Conservation (phyloP, 164 flowering plant species). For the Magnolia changhungtana region DNA sequence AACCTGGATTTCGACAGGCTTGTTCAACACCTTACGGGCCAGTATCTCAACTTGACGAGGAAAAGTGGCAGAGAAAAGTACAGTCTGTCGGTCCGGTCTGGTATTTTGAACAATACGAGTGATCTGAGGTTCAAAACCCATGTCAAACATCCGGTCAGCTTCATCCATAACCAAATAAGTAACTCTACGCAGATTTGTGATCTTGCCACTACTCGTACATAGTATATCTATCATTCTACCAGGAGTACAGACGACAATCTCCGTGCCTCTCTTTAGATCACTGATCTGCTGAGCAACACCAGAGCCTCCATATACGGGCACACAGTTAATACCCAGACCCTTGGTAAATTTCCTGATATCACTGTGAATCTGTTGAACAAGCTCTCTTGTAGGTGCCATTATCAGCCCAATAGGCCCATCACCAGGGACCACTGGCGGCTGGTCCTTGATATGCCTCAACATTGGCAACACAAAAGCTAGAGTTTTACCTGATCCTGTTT, state of each 20-base stretch:
- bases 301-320: conserved; percentile 95
- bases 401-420: conserved; percentile 96
- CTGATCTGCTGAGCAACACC: conserved; percentile 99
- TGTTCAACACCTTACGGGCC: conserved; percentile 81
- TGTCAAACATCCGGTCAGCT: conserved; percentile 98
- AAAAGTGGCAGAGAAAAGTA: conserved; percentile 95
- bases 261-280: conserved; percentile 87
- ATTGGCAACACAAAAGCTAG: conserved; percentile 94
- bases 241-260: conserved; percentile 96
- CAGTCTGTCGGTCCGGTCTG: conserved; percentile 90
- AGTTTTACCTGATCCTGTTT: conserved; percentile 97
- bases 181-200: conserved; percentile 82
- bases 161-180: conserved; percentile 96
- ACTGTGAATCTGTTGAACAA: conserved; percentile 93
- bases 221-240: conserved; percentile 99
- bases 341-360: conserved; percentile 88
- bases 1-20: conserved; percentile 91
- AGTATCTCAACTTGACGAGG: conserved; percentile 94
- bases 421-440: conserved; percentile 80
- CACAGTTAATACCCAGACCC: conserved; percentile 69
- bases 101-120: conserved; percentile 93
- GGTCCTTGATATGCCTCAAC: conserved; percentile 98
- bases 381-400: conserved; percentile 98
- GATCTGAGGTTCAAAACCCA: conserved; percentile 99
- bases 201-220: conserved; percentile 89